Evolutionary conservation across 2,329 filamentous ascomycete species (phyloP).

Genomic region (Penicillium fuscoglaucum): DNA sequence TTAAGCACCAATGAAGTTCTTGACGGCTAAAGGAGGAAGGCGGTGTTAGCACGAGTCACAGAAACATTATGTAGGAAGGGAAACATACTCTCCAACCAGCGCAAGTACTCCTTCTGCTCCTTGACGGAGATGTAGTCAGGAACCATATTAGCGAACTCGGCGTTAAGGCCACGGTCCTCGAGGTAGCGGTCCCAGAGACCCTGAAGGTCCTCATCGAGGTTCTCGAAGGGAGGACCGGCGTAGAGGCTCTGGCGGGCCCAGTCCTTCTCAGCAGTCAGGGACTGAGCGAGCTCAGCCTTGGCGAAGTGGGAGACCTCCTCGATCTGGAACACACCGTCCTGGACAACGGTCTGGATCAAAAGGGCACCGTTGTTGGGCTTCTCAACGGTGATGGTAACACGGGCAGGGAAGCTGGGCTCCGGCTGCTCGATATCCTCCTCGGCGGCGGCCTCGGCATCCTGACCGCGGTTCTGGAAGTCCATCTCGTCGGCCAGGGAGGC

Average conservation of each 20-base stretch:
- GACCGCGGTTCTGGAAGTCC: slow-evolving; percentile 52
- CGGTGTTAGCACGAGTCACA: slow-evolving; percentile 6
- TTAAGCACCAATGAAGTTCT: slow-evolving; percentile 76
- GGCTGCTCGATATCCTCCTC: slow-evolving; percentile 52
- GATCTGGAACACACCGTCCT: slow-evolving; percentile 82
- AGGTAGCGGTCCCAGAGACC: slow-evolving; percentile 88
- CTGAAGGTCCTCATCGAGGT: slow-evolving; percentile 94
- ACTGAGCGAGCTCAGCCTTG: slow-evolving; percentile 73
- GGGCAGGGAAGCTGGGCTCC: slow-evolving; percentile 68
- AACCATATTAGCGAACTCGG: slow-evolving; percentile 81
- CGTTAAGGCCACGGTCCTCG: slow-evolving; percentile 89
- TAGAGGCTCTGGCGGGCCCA: slow-evolving; percentile 78
- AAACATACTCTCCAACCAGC: slow-evolving; percentile 72
- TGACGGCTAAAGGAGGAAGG: slow-evolving; percentile 60
- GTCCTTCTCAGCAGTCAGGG: slow-evolving; percentile 71
- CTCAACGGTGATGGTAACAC: slow-evolving; percentile 83
- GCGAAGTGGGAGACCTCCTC: slow-evolving; percentile 89
- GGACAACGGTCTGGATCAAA: slow-evolving; percentile 79
- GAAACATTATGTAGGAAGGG: neutral
- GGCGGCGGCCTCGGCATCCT: slow-evolving; percentile 39
- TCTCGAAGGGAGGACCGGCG: slow-evolving; percentile 87
- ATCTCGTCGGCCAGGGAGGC: slow-evolving; percentile 58
- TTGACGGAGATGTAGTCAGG: slow-evolving; percentile 97
- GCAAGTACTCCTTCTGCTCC: slow-evolving; percentile 95
- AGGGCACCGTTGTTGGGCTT: slow-evolving; percentile 83